Evolutionary conservation across 176 grass and related monocot genomes (phyloP).

Genomic region (Cenchrus fungigraminus): DNA sequence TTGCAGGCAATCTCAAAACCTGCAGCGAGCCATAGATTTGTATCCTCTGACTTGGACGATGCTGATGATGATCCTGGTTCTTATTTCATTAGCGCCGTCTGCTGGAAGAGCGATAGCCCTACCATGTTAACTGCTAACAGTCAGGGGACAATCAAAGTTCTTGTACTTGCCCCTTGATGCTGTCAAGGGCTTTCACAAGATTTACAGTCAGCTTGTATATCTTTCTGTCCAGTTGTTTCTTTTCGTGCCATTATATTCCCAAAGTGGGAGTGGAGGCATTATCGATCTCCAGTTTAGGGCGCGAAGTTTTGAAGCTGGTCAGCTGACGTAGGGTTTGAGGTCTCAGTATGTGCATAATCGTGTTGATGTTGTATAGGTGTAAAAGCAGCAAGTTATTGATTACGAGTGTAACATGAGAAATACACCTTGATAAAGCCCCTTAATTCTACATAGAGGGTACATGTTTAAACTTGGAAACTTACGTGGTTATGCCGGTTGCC

Average conservation of each 20-base stretch:
- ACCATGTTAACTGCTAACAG: slow-evolving; percentile 98
- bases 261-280: slow-evolving; percentile 39
- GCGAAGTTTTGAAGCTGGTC: slow-evolving; percentile 43
- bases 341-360: slow-evolving; percentile 48
- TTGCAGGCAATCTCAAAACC: slow-evolving; percentile 93
- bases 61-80: slow-evolving; percentile 83
- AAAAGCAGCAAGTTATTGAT: slow-evolving; percentile 34
- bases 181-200: background rate
- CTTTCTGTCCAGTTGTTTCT: slow-evolving; percentile 13
- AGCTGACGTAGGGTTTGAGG: slow-evolving; percentile 48
- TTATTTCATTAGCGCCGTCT: slow-evolving; percentile 97
- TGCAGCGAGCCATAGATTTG: slow-evolving; percentile 83
- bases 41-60: slow-evolving; percentile 77
- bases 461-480: background rate
- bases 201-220: slow-evolving; percentile 45
- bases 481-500: background rate
- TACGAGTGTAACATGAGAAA: slow-evolving; percentile 47
- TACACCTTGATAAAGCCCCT: slow-evolving; percentile 19
- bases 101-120: slow-evolving; percentile 98
- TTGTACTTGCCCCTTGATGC: slow-evolving; percentile 88
- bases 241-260: slow-evolving; percentile 37
- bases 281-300: slow-evolving; percentile 34
- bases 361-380: slow-evolving; percentile 38
- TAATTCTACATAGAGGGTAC: slow-evolving; percentile 1
- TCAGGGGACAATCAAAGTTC: slow-evolving; percentile 97